These are phyloP conservation scores for Camillea tinctor DNA, from an alignment of 2,329 filamentous ascomycete species.

Conservation along the genomic window DNA sequence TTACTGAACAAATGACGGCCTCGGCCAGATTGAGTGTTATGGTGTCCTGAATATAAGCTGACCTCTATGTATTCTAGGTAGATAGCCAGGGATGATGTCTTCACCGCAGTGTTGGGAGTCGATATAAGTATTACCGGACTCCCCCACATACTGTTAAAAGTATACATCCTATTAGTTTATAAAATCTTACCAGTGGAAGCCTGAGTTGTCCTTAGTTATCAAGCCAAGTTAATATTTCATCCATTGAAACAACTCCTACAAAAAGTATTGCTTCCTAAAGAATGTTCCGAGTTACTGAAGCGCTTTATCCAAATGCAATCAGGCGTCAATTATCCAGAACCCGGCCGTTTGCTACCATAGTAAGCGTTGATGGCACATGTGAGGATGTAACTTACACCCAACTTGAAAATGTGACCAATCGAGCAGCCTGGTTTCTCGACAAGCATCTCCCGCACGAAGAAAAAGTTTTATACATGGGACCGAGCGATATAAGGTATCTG, in stretches of 20 bases:
- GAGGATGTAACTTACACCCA: constrained; percentile 16
- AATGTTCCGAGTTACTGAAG: constrained; percentile 12
- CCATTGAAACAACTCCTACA: not conserved
- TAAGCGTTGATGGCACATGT: constrained; percentile 7
- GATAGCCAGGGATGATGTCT: not conserved
- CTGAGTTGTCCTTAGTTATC: not conserved
- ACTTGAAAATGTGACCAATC: constrained; percentile 20
- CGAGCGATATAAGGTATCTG: constrained; percentile 13
- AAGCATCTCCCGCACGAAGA: constrained; percentile 10
- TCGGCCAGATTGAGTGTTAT: not conserved
- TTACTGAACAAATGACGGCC: not conserved
- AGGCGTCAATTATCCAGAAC: constrained; percentile 2
- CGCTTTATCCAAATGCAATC: constrained; percentile 13
- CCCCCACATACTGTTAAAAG: too few species aligned
- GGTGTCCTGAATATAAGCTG: not conserved
- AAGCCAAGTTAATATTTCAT: not conserved
- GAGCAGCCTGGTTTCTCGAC: constrained; percentile 20
- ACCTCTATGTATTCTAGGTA: not conserved
- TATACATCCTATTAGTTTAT: too few species aligned
- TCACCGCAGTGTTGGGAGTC: not conserved
- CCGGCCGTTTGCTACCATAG: constrained; percentile 10
- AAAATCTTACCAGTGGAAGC: too few species aligned
- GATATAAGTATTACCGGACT: too few species aligned
- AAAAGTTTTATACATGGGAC: constrained; percentile 15
- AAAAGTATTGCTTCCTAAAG: not conserved